phyloP scores from a whole-genome alignment of 1,139 yeast species.

The Geotrichum citri-aurantii region DNA sequence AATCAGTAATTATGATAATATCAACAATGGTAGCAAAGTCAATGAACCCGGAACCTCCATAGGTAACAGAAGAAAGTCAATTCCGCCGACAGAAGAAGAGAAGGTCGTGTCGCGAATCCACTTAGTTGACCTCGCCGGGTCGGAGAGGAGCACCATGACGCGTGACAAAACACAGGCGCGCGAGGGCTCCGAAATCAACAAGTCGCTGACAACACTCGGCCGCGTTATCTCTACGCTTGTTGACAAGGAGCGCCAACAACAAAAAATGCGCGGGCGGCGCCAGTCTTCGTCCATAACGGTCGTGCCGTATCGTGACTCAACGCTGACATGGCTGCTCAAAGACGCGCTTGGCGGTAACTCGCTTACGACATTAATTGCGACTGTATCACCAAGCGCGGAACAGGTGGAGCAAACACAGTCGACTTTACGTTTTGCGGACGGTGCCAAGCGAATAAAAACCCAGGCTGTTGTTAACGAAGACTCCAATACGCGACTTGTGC shows the following conservation, averaged over 20 bases:
- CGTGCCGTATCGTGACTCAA: slow-evolving; percentile 59
- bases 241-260: slow-evolving; percentile 22
- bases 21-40: slow-evolving; percentile 20
- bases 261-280: slow-evolving; percentile 22
- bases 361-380: slow-evolving; percentile 61
- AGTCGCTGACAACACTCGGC: slow-evolving; percentile 80
- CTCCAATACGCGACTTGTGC: slow-evolving; percentile 29
- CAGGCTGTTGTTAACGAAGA: slow-evolving; percentile 23
- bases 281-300: slow-evolving; percentile 28
- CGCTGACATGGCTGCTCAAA: slow-evolving; percentile 54
- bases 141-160: slow-evolving; percentile 72
- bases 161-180: slow-evolving; percentile 52
- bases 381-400: slow-evolving; percentile 55
- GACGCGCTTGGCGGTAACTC: slow-evolving; percentile 65
- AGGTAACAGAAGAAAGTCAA: slow-evolving; percentile 38
- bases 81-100: slow-evolving; percentile 35
- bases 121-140: slow-evolving; percentile 91
- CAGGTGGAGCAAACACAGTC: slow-evolving; percentile 55
- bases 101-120: slow-evolving; percentile 40
- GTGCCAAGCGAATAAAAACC: slow-evolving; percentile 22
- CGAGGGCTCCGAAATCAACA: slow-evolving; percentile 90
- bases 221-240: slow-evolving; percentile 55
- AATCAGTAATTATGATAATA: not conserved
- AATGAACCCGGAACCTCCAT: slow-evolving; percentile 29
- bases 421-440: slow-evolving; percentile 54